phyloP scores from a whole-genome alignment of 2,329 filamentous ascomycete species.

The Parascedosporium putredinis region DNA sequence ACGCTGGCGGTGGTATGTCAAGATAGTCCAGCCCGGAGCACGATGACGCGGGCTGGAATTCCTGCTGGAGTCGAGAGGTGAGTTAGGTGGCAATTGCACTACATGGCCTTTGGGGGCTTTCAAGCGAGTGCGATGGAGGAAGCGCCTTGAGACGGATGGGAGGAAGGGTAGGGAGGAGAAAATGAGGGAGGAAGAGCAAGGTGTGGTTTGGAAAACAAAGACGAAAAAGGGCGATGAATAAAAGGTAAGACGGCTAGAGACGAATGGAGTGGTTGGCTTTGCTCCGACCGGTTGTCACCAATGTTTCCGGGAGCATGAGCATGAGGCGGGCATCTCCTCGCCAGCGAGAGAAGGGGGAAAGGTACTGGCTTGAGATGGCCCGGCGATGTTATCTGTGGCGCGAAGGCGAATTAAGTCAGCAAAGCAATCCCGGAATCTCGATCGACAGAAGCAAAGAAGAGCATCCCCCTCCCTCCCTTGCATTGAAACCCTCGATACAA shows the following conservation, averaged over 20 bases:
- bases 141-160: not conserved
- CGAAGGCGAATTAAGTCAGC: slow-evolving; percentile 2
- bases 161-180: not conserved
- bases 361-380: not conserved
- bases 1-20: slow-evolving; percentile 4
- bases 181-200: not conserved
- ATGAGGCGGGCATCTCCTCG: slow-evolving; percentile 3
- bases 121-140: not conserved
- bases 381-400: slow-evolving; percentile 6
- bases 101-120: not conserved
- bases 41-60: slow-evolving; percentile 8
- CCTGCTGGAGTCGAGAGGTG: slow-evolving; percentile 1
- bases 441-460: slow-evolving; percentile 2
- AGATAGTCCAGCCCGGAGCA: slow-evolving; percentile 7
- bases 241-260: not conserved
- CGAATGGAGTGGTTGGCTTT: not conserved
- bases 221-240: too few relatives aligned
- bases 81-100: slow-evolving; percentile 1
- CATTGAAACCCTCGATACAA: not conserved
- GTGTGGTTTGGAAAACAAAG: too few relatives aligned
- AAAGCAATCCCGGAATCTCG: not conserved
- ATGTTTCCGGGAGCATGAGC: not conserved
- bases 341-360: slow-evolving; percentile 3
- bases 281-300: not conserved
- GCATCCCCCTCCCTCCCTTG: slow-evolving; percentile 7